Conservation (phyloP, 2,329 filamentous ascomycete genomes). For the Ilyonectria sp. region DNA sequence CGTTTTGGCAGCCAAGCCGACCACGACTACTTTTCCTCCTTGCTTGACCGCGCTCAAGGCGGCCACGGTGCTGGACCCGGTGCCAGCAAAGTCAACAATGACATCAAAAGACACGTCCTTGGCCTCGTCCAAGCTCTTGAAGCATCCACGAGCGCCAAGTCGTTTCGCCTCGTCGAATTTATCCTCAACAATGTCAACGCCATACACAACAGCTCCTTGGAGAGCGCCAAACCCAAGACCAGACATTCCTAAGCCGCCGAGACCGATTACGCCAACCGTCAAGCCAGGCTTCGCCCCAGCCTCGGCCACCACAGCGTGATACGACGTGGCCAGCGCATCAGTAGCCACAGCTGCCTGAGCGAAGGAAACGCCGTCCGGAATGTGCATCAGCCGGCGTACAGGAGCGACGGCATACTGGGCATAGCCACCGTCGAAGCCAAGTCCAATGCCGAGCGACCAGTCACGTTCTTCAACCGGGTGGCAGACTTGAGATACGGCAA, state of each 20-base stretch:
- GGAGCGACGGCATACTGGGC: conserved; percentile 13
- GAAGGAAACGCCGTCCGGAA: conserved; percentile 18
- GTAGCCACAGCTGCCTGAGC: conserved; percentile 26
- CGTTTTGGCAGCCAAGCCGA: conserved; percentile 12
- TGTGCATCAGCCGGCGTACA: neutral
- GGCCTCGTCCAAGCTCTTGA: conserved; percentile 5
- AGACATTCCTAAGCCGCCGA: conserved; percentile 20
- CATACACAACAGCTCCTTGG: conserved; percentile 18
- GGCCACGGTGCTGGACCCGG: neutral
- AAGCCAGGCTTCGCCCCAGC: neutral
- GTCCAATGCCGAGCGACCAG: conserved; percentile 4
- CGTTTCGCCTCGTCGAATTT: conserved; percentile 18
- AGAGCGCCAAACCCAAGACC: conserved; percentile 13
- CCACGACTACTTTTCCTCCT: conserved; percentile 18
- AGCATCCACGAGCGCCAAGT: conserved; percentile 3
- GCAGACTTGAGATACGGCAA: conserved; percentile 11
- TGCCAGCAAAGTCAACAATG: conserved; percentile 29
- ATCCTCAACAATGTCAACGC: conserved; percentile 17
- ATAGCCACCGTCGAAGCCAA: conserved; percentile 27
- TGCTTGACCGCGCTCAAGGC: conserved; percentile 5
- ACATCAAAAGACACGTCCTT: conserved; percentile 9
- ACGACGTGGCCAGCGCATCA: conserved; percentile 18
- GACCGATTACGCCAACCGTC: conserved; percentile 19
- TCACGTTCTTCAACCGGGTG: conserved; percentile 13
- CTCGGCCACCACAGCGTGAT: conserved; percentile 14